Conservation (phyloP, 768 basidiomycete species). For the Termitomyces sp. region DNA sequence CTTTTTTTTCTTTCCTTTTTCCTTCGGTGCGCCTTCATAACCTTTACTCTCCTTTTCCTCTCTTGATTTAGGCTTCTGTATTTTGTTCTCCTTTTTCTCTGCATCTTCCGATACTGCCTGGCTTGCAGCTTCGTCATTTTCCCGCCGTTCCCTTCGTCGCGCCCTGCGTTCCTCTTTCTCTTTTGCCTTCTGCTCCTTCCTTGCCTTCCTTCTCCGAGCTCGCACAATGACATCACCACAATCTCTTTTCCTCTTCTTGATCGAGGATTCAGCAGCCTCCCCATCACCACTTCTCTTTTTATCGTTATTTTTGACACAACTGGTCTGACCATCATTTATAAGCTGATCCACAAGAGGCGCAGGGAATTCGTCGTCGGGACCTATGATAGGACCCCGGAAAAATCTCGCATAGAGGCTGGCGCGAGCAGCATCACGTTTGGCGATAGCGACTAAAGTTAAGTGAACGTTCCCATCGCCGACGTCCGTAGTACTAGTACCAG, state of each 20-base stretch:
- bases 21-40: not conserved
- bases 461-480: conserved; percentile 23
- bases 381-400: conserved; percentile 69
- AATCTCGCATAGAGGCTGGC: conserved; percentile 74
- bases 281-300: conserved; percentile 2
- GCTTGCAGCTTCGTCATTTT: not conserved
- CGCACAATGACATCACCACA: conserved; percentile 6
- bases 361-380: conserved; percentile 29
- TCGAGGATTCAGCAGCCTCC: conserved; percentile 1
- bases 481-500: conserved; percentile 37
- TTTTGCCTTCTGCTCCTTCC: conserved; percentile 14
- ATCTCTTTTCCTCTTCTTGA: conserved; percentile 11
- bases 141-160: conserved; percentile 7
- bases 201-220: conserved; percentile 4
- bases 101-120: not conserved
- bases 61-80: conserved; percentile 10
- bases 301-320: not conserved
- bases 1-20: conserved; percentile 5
- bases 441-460: conserved; percentile 49
- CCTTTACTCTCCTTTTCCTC: not conserved
- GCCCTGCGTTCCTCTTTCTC: conserved; percentile 16
- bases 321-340: not conserved
- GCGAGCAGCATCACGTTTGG: conserved; percentile 77
- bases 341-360: not conserved
- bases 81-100: conserved; percentile 9